Evolutionary conservation across 345 rosid genomes (phyloP).

Genomic region (Dipteronia sinensis): DNA sequence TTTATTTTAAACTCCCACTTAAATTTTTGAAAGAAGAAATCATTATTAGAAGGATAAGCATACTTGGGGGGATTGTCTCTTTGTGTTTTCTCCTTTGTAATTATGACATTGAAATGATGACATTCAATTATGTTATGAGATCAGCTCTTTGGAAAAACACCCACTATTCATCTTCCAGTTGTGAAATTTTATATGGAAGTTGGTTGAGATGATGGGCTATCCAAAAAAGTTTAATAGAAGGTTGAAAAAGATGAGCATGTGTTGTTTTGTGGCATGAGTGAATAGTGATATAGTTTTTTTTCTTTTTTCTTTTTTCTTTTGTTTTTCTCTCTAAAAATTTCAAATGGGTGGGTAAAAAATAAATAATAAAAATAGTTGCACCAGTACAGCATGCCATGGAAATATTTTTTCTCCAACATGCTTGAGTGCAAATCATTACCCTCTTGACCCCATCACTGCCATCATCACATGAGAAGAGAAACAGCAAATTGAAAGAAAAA

Average conservation of each 20-base stretch:
- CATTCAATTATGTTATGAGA: not conserved
- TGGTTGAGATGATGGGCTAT: slow-evolving; percentile 24
- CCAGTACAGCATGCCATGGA: slow-evolving; percentile 19
- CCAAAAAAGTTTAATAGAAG: slow-evolving; percentile 4
- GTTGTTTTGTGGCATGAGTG: not conserved
- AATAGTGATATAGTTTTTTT: not conserved
- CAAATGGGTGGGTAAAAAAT: not conserved
- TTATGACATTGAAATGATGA: slow-evolving; percentile 39
- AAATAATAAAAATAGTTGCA: not conserved
- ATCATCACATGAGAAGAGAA: slow-evolving; percentile 24
- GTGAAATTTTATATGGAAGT: slow-evolving; percentile 37
- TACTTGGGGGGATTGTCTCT: not conserved
- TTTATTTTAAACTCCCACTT: not conserved
- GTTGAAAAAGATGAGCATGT: slow-evolving; percentile 5
- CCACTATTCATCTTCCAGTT: not conserved
- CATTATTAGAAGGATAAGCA: not conserved
- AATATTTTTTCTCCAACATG: slow-evolving; percentile 29
- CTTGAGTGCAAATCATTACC: slow-evolving; percentile 46
- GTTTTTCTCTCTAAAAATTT: slow-evolving; percentile 7
- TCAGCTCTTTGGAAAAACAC: slow-evolving; percentile 10
- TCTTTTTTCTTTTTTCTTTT: slow-evolving; percentile 13
- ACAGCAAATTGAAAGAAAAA: not conserved
- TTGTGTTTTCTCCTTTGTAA: slow-evolving; percentile 22
- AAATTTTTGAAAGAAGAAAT: not conserved
- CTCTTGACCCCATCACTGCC: slow-evolving; percentile 46